phyloP scores from a whole-genome alignment of 1,284 basidiomycete genomes.

The Gomphus bonarii region DNA sequence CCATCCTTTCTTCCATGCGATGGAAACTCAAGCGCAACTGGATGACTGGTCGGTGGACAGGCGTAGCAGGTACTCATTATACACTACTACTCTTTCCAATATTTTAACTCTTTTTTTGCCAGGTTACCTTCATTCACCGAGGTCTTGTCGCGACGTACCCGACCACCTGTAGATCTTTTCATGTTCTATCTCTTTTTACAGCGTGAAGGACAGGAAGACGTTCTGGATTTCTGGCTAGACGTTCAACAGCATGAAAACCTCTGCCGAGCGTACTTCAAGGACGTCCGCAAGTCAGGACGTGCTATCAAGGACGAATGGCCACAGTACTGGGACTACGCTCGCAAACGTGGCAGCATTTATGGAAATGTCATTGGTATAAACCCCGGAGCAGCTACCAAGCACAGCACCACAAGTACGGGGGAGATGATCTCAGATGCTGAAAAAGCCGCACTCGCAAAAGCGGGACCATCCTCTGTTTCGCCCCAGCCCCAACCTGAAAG shows the following conservation, averaged over 20 bases:
- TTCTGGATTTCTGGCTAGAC: slow-evolving; percentile 97
- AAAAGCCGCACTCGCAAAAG: slow-evolving; percentile 42
- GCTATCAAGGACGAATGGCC: slow-evolving; percentile 95
- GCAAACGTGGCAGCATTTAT: slow-evolving; percentile 81
- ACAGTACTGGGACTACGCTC: slow-evolving; percentile 88
- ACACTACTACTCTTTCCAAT: background rate
- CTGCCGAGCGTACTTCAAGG: slow-evolving; percentile 97
- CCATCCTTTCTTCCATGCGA: slow-evolving; percentile 7
- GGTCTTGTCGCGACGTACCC: slow-evolving; percentile 78
- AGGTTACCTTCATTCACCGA: slow-evolving; percentile 74
- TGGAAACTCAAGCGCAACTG: slow-evolving; percentile 14
- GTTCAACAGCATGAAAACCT: slow-evolving; percentile 99
- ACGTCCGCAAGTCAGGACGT: slow-evolving; percentile 87
- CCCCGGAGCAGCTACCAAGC: slow-evolving; percentile 45
- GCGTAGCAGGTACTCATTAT: slow-evolving; percentile 5
- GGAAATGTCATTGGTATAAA: slow-evolving; percentile 79
- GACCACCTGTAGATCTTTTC: slow-evolving; percentile 93
- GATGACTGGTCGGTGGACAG: slow-evolving; percentile 7
- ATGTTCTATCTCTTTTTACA: slow-evolving; percentile 97
- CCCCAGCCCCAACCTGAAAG: slow-evolving; percentile 28
- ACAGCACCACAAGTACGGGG: slow-evolving; percentile 64
- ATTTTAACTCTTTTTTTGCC: slow-evolving; percentile 4
- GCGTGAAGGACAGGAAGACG: slow-evolving; percentile 89
- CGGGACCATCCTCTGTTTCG: slow-evolving; percentile 17
- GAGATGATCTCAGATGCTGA: slow-evolving; percentile 59